These are phyloP conservation scores for Skeletonema potamos DNA, from an alignment of 108 stramenopile genomes.

Conservation along the genomic window DNA sequence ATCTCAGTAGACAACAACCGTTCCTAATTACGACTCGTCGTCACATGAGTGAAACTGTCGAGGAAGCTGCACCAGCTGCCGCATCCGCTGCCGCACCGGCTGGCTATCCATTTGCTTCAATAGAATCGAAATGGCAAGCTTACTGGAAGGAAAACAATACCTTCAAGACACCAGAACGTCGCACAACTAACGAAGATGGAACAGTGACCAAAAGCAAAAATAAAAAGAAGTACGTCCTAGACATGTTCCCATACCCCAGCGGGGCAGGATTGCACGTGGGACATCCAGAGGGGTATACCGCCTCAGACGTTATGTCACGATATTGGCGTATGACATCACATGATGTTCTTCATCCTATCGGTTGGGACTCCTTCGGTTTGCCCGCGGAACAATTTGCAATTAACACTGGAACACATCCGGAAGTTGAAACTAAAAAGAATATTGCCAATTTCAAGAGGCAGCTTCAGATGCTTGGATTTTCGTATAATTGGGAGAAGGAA, in stretches of 20 bases:
- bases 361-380: constrained; percentile 99
- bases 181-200: constrained; percentile 16
- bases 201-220: constrained; percentile 45
- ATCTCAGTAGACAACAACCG: neutral
- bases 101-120: constrained; percentile 69
- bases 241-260: constrained; percentile 99
- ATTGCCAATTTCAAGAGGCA: constrained; percentile 96
- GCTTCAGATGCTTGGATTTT: constrained; percentile 94
- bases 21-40: neutral
- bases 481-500: constrained; percentile 98
- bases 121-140: constrained; percentile 90
- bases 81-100: neutral
- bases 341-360: constrained; percentile 99
- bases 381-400: constrained; percentile 99
- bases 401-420: constrained; percentile 96
- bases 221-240: constrained; percentile 94
- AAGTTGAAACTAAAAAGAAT: constrained; percentile 88
- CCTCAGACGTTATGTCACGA: constrained; percentile 97
- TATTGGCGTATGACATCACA: constrained; percentile 96
- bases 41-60: constrained; percentile 8
- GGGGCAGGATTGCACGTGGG: constrained; percentile 97
- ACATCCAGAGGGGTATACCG: constrained; percentile 97
- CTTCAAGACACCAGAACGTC: constrained; percentile 76
- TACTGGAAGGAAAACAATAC: constrained; percentile 86
- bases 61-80: constrained; percentile 4